Conservation (phyloP, 176 grass and related monocot genomes). For the Cenchrus americanus region DNA sequence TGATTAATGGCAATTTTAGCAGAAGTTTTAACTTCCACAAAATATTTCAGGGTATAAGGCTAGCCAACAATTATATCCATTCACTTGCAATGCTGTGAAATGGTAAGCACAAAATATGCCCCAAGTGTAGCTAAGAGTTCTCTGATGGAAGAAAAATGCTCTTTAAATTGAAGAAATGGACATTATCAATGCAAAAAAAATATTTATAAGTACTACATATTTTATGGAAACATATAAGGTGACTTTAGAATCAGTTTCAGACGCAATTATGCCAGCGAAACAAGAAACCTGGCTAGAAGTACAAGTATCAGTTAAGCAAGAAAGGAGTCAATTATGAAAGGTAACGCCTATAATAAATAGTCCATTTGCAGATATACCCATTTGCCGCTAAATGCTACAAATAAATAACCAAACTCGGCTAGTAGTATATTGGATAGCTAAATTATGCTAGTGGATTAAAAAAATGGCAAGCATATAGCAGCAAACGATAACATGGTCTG, state of each 20-base stretch:
- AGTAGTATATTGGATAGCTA: not conserved
- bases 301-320: not conserved
- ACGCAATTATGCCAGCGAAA: not conserved
- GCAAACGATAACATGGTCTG: not conserved
- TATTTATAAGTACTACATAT: not conserved
- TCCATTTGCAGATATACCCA: conserved; percentile 1
- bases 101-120: not conserved
- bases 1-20: not conserved
- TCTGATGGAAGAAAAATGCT: too few relatives aligned
- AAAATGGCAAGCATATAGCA: not conserved
- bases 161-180: not conserved
- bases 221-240: not conserved
- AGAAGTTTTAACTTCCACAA: conserved; percentile 1
- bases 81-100: not conserved
- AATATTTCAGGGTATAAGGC: not conserved
- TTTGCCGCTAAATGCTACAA: conserved; percentile 9
- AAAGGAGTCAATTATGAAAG: not conserved
- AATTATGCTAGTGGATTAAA: conserved; percentile 11
- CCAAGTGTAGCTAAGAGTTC: conserved; percentile 3
- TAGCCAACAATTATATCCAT: not conserved
- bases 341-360: not conserved
- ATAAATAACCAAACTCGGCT: conserved; percentile 10
- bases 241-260: not conserved
- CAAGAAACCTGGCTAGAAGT: conserved; percentile 6
- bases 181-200: not conserved